Conservation (phyloP, 306 rosid genomes). For the Vigna reflexopilosa region DNA sequence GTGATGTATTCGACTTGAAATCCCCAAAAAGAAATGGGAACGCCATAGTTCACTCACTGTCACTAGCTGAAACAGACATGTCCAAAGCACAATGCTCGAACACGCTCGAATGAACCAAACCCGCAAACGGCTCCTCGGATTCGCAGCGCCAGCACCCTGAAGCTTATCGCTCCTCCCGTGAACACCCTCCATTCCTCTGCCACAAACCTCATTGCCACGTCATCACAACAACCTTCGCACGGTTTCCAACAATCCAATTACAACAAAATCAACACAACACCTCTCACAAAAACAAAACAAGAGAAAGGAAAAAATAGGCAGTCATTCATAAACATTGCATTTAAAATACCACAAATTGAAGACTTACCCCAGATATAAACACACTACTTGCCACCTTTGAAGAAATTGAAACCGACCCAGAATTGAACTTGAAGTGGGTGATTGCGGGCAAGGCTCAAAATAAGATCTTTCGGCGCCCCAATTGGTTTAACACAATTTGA, state of each 20-base stretch:
- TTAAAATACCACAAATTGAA: slow-evolving; percentile 32
- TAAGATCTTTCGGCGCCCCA: slow-evolving; percentile 23
- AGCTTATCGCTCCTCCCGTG: slow-evolving; percentile 76
- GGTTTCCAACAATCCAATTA: slow-evolving; percentile 36
- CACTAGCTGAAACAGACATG: slow-evolving; percentile 86
- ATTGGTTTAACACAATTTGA: slow-evolving; percentile 36
- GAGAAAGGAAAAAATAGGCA: neutral
- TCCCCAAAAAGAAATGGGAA: slow-evolving; percentile 69
- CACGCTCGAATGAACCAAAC: slow-evolving; percentile 87
- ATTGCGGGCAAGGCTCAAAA: slow-evolving; percentile 35
- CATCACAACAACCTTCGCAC: slow-evolving; percentile 58
- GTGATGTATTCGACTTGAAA: slow-evolving; percentile 66
- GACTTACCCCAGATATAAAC: slow-evolving; percentile 45
- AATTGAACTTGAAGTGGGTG: slow-evolving; percentile 37
- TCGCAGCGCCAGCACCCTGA: slow-evolving; percentile 68
- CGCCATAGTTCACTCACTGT: slow-evolving; percentile 88
- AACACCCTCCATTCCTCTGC: slow-evolving; percentile 71
- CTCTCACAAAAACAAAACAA: neutral
- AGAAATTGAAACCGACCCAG: slow-evolving; percentile 42
- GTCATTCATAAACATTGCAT: slow-evolving; percentile 29
- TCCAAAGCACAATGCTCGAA: slow-evolving; percentile 91
- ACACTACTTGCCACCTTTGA: slow-evolving; percentile 28
- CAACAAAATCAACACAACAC: slow-evolving; percentile 19
- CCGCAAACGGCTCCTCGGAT: slow-evolving; percentile 77
- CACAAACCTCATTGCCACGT: slow-evolving; percentile 77